These are phyloP conservation scores for Globisporangium parvum DNA, from an alignment of 352 stramenopile species.

Conservation along the genomic window DNA sequence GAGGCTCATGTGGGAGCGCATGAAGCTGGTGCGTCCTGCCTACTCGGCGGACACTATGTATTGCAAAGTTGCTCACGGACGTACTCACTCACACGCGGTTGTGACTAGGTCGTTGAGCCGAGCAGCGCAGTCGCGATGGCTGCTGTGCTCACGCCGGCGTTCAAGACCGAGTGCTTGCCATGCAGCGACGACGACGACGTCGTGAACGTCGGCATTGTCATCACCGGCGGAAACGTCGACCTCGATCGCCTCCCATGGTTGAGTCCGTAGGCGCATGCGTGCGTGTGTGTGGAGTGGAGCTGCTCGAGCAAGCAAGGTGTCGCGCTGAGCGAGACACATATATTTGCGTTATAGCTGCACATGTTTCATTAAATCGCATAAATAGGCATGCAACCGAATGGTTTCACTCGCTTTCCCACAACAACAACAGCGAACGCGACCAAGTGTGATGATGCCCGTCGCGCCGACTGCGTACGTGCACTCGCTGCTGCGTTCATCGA, in stretches of 20 bases:
- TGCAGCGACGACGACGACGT: neutral
- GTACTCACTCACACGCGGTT: neutral
- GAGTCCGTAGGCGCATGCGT: too few relatives aligned
- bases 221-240: slow-evolving; percentile 62
- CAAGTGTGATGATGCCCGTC: too few relatives aligned
- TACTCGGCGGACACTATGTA: too few relatives aligned
- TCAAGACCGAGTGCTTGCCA: slow-evolving; percentile 15
- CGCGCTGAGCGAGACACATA: too few relatives aligned
- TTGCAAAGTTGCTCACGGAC: neutral
- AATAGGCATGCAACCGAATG: too few relatives aligned
- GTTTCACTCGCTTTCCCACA: too few relatives aligned
- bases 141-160: slow-evolving; percentile 36
- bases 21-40: slow-evolving; percentile 62
- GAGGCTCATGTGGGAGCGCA: slow-evolving; percentile 86
- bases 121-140: slow-evolving; percentile 50
- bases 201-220: slow-evolving; percentile 49
- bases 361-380: too few relatives aligned
- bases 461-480: neutral
- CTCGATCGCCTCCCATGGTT: slow-evolving; percentile 54
- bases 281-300: neutral
- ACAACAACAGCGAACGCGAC: too few relatives aligned
- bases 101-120: slow-evolving; percentile 54
- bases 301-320: neutral
- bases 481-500: slow-evolving; percentile 15
- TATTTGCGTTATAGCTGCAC: too few relatives aligned